A percentile compares a stretch with the other conserved stretches of the same genome.
phyloP scores from a whole-genome alignment of 768 basidiomycete genomes.

The Phlebiopsis gigantea region DNA sequence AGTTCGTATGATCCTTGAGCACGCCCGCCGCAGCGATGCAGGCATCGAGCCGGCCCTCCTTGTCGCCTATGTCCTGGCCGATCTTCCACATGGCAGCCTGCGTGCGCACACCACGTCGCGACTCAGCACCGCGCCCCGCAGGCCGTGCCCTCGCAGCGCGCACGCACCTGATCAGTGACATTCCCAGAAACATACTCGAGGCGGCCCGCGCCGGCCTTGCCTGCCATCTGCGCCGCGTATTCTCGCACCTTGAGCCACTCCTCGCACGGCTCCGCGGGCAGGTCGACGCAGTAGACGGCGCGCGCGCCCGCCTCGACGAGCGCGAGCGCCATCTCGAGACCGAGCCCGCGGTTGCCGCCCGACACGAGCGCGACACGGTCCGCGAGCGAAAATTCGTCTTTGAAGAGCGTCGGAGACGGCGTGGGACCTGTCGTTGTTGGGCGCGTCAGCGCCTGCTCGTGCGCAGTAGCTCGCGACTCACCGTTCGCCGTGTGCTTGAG shows the following conservation, averaged over 20 bases:
- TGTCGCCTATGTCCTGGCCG: conserved; percentile 54
- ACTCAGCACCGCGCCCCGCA: neutral
- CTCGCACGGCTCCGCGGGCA: conserved; percentile 47
- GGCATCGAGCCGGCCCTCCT: conserved; percentile 67
- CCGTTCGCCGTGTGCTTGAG: conserved; percentile 30
- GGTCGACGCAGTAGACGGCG: conserved; percentile 65
- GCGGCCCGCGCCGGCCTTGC: conserved; percentile 24
- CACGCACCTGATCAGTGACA: conserved; percentile 54
- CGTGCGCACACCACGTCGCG: neutral
- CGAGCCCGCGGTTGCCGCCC: conserved; percentile 48
- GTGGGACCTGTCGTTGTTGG: conserved; percentile 5
- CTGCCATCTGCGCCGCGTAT: conserved; percentile 29
- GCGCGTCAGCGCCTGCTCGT: neutral
- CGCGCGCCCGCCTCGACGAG: conserved; percentile 66
- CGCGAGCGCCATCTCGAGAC: conserved; percentile 79
- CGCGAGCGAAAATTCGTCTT: conserved; percentile 25
- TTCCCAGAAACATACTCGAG: conserved; percentile 62
- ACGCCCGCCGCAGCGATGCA: conserved; percentile 82
- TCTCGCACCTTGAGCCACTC: conserved; percentile 52
- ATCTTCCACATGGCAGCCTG: conserved; percentile 40
- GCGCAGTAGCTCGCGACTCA: conserved; percentile 1
- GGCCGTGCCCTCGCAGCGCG: conserved; percentile 17
- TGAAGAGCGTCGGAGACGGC: conserved; percentile 21
- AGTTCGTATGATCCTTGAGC: conserved; percentile 47
- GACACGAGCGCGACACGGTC: conserved; percentile 34